Evolutionary conservation across 305 asterid genomes (phyloP).

Genomic region (Salvia sclarea): DNA sequence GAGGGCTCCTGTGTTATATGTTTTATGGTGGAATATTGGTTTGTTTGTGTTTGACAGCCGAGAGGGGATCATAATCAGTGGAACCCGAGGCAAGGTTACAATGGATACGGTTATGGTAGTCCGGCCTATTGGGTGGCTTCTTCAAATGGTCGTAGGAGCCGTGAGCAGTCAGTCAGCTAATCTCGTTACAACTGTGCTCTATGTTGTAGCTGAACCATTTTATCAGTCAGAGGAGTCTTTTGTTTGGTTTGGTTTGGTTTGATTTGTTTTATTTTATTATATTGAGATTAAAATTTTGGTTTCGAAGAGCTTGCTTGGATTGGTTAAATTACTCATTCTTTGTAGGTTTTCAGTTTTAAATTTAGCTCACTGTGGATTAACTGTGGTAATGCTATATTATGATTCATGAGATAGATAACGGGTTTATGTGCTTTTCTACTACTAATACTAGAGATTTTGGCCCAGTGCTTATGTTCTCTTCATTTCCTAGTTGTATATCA

Average conservation of each 20-base stretch:
- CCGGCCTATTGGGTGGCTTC: conserved; percentile 43
- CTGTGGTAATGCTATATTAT: not conserved
- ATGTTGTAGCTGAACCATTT: conserved; percentile 46
- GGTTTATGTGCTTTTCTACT: not conserved
- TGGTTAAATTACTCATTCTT: conserved; percentile 30
- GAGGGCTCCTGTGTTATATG: not conserved
- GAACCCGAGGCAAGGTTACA: conserved; percentile 54
- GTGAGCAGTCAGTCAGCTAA: conserved; percentile 60
- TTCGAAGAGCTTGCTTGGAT: conserved; percentile 2
- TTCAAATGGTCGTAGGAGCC: conserved; percentile 50
- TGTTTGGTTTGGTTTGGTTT: not conserved
- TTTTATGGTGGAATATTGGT: not conserved
- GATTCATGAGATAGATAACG: not conserved
- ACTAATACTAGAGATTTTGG: not conserved
- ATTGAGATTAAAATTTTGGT: conserved; percentile 36
- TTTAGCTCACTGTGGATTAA: not conserved
- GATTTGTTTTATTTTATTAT: not conserved
- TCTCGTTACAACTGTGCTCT: not conserved
- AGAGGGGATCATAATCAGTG: conserved; percentile 42
- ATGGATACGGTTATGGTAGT: conserved; percentile 52
- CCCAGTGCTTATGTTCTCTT: not conserved
- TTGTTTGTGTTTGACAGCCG: conserved; percentile 29
- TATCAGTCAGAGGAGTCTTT: conserved; percentile 17
- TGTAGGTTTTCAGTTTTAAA: not conserved
- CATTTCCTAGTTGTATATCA: not conserved